Percentiles rank a stretch among this genome's conserved stretches.
phyloP scores from a whole-genome alignment of 2,329 filamentous ascomycete genomes.

The Hypocreales sp. region DNA sequence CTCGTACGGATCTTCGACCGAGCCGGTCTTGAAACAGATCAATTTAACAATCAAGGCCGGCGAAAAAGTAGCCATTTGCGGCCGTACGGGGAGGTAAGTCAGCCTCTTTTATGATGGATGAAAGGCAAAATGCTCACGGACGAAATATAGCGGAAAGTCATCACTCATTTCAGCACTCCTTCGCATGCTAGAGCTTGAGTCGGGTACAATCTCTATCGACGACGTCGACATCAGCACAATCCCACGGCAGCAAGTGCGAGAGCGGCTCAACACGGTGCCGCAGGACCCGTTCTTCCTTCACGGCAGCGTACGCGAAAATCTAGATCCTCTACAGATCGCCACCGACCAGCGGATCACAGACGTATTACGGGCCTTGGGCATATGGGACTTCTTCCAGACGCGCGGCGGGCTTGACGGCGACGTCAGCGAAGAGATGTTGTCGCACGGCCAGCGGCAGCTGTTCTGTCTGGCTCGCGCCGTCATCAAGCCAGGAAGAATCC shows the following conservation, averaged over 20 bases:
- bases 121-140: too few relatives aligned
- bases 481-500: conserved; percentile 17
- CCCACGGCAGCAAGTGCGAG: conserved; percentile 8
- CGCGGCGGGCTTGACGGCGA: conserved; percentile 21
- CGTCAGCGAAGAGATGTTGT: conserved; percentile 16
- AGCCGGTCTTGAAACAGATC: conserved; percentile 13
- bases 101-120: too few relatives aligned
- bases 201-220: conserved; percentile 27
- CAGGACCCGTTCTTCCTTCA: conserved; percentile 36
- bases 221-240: conserved; percentile 18
- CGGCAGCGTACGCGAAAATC: conserved; percentile 30
- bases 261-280: conserved; percentile 25
- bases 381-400: conserved; percentile 23
- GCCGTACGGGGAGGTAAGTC: conserved; percentile 22
- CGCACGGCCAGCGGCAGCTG: conserved; percentile 28
- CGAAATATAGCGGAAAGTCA: conserved; percentile 15
- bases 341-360: conserved; percentile 24
- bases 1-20: conserved; percentile 9
- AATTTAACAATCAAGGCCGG: conserved; percentile 14
- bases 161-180: conserved; percentile 26
- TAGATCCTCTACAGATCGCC: conserved; percentile 23
- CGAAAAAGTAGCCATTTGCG: conserved; percentile 25
- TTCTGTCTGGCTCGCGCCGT: conserved; percentile 22
- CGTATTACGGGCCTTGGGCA: conserved; percentile 26
- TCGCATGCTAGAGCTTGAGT: conserved; percentile 27